Conservation (phyloP, 495 filamentous ascomycete species). For the Glarea lozoyensis region DNA sequence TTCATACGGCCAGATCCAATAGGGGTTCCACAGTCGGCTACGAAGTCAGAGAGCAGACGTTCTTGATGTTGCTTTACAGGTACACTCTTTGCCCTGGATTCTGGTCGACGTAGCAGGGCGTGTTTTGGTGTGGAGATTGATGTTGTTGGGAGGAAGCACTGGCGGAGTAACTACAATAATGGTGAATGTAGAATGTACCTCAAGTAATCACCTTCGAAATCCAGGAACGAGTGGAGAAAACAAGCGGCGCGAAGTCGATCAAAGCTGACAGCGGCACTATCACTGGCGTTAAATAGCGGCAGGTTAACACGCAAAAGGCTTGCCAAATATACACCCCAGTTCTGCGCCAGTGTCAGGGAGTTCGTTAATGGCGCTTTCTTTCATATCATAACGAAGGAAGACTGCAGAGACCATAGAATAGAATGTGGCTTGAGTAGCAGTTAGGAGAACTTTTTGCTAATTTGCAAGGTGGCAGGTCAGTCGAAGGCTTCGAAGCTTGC, state of each 20-base stretch:
- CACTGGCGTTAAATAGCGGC: conserved; percentile 16
- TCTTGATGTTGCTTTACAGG: background rate
- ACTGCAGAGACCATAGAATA: conserved; percentile 11
- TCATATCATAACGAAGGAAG: conserved; percentile 11
- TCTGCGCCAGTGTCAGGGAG: conserved; percentile 9
- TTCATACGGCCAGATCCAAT: conserved; percentile 15
- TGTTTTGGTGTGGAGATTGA: too few species aligned
- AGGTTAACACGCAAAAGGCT: conserved; percentile 17
- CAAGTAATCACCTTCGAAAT: conserved; percentile 12
- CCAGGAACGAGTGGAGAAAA: conserved; percentile 14
- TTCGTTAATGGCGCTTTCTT: conserved; percentile 10
- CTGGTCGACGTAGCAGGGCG: conserved; percentile 11
- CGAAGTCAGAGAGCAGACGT: background rate
- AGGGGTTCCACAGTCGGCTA: background rate
- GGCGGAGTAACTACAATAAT: conserved; percentile 5
- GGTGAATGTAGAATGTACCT: conserved; percentile 4
- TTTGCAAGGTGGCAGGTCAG: conserved; percentile 19
- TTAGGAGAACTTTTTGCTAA: conserved; percentile 18
- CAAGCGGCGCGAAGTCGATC: conserved; percentile 19
- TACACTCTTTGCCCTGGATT: background rate
- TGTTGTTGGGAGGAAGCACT: conserved; percentile 18
- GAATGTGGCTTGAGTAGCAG: conserved; percentile 16
- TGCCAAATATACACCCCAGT: too few species aligned
- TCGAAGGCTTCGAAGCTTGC: conserved; percentile 12
- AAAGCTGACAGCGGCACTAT: conserved; percentile 24